These are phyloP conservation scores for Vitis vinifera DNA, from an alignment of 164 flowering plant genomes.

Conservation along the genomic window DNA sequence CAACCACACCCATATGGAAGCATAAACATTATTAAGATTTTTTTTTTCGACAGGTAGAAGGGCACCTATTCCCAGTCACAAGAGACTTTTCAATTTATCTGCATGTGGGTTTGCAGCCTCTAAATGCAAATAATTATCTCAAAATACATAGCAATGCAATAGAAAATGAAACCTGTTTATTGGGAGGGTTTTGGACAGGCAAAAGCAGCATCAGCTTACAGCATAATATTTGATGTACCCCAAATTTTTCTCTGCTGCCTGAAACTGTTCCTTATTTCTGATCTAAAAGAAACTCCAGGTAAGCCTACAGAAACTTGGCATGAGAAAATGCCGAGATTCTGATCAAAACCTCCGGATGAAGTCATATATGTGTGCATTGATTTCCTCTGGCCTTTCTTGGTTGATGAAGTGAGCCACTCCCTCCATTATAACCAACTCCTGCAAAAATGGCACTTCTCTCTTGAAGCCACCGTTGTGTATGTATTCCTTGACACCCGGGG, in stretches of 20 bases:
- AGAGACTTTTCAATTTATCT: too few species aligned
- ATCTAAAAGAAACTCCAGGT: not conserved
- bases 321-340: not conserved
- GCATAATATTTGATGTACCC: not conserved
- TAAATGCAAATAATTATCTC: too few species aligned
- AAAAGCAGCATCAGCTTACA: too few species aligned
- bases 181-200: too few species aligned
- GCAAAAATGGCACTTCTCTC: conserved; percentile 38
- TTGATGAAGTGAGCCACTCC: conserved; percentile 53
- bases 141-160: too few species aligned
- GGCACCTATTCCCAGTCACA: too few species aligned
- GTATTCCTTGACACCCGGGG: conserved; percentile 49
- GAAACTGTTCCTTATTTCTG: not conserved
- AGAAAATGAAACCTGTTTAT: too few species aligned
- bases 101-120: too few species aligned
- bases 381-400: conserved; percentile 50
- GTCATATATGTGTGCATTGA: conserved; percentile 42
- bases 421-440: conserved; percentile 56
- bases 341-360: conserved; percentile 44
- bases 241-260: not conserved
- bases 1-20: too few species aligned
- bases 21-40: too few species aligned
- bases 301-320: not conserved
- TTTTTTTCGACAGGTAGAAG: too few species aligned
- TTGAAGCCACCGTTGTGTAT: conserved; percentile 50